Base-by-base conservation (phyloP, 345 rosid species). In the Lepidium africanum region DNA sequence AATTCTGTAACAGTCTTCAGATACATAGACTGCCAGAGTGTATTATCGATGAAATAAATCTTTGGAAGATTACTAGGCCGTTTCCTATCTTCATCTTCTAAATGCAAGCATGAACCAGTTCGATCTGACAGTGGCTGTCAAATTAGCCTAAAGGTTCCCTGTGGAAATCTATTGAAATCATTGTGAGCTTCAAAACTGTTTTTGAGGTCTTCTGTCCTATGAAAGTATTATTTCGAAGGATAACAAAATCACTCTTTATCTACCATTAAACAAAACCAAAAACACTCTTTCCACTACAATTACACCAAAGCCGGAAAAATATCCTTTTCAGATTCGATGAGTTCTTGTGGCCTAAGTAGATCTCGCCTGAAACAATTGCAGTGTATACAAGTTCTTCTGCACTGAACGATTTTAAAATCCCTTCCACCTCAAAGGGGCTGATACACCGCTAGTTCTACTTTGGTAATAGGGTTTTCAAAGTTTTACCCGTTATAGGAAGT, bases 401-500 rank as follows among this genome's bases (percentile, higher is more conserved):
- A 39, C 46, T 14, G 46, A 50, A 50, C 59, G 32, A 58, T 10
- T 12, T 59, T 62, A 66, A 41, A 43, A 43, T 43, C 57, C 23
- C 23, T 73, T 66, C 61, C 14, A 36, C 49, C 33, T 42, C 75
- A 61, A 40, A 6, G 2, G 53, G 7, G 36, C 60, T 30, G 59
- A 27, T 39, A 38, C 9, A 3, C 14, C 7, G 61, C 15, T 51
- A 15, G 16, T 33, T 65, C 40, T 23, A 57, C 56, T 51, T 21
- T 10, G 6, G 49, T 37, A 35, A 42, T 48, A 19, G 15, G 59
- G 59, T 33, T 66, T 67, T 43, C 10, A 2, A 66, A 23, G 56
- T 41, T 66, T 37, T 35, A 27, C 59, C 36, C 30, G 43, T 86
- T 81, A 94, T 32, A 94, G 81, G 79, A 94, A 94, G 82, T 94